Evolutionary conservation across 139 green algal genomes (phyloP).

Genomic region (Raphidocelis subcapitata): DNA sequence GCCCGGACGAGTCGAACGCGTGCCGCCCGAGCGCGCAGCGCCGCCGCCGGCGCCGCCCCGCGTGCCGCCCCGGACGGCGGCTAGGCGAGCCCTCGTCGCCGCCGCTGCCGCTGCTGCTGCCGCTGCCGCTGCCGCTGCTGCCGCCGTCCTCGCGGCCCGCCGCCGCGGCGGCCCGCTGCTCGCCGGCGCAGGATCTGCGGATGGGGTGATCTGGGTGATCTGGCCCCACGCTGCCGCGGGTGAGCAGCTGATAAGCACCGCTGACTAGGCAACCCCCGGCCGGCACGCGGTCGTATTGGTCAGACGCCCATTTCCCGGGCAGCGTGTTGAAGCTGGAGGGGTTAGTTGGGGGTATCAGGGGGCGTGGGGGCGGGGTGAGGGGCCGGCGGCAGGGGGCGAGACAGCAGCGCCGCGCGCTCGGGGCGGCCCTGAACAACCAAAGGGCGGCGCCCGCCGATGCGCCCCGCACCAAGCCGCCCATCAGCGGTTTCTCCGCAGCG

Average conservation of each 20-base stretch:
- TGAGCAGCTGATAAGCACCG: constrained; percentile 47
- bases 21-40: neutral
- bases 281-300: neutral
- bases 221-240: constrained; percentile 20
- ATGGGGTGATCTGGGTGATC: constrained; percentile 34
- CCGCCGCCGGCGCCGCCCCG: neutral
- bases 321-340: too few relatives aligned
- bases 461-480: too few relatives aligned
- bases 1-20: constrained; percentile 2
- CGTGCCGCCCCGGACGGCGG: neutral
- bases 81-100: neutral
- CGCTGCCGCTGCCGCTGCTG: neutral
- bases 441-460: too few relatives aligned
- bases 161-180: neutral
- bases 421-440: too few relatives aligned
- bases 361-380: too few relatives aligned
- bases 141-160: neutral
- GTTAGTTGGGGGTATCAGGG: too few relatives aligned
- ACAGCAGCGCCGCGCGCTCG: too few relatives aligned
- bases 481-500: too few relatives aligned
- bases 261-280: neutral
- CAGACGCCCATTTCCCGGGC: too few relatives aligned
- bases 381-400: too few relatives aligned
- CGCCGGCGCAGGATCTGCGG: neutral
- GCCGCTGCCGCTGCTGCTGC: constrained; percentile 9